These are phyloP conservation scores for Saccharomycopsis hybrid DNA, from an alignment of 1,139 yeast genomes.

Conservation along the genomic window DNA sequence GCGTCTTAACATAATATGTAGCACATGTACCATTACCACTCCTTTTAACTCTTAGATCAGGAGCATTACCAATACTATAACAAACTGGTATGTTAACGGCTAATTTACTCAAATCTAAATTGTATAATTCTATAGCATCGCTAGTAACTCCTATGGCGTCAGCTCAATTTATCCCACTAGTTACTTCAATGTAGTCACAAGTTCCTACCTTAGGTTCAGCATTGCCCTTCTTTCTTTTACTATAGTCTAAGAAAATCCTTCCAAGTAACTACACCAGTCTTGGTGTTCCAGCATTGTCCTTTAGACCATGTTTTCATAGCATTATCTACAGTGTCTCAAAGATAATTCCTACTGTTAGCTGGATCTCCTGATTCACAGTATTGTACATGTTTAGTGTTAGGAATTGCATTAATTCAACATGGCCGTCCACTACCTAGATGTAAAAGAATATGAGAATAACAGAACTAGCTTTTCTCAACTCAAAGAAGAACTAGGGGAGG, in stretches of 20 bases:
- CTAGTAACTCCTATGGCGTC: conserved; percentile 4
- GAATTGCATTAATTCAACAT: no score
- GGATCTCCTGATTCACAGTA: conserved; percentile 13
- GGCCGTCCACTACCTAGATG: neutral
- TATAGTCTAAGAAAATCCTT: neutral
- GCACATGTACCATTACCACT: conserved; percentile 9
- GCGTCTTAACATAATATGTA: conserved; percentile 7
- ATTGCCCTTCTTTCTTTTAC: conserved; percentile 4
- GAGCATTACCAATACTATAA: conserved; percentile 8
- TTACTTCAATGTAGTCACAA: conserved; percentile 4
- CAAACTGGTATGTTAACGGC: conserved; percentile 3
- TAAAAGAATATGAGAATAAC: neutral
- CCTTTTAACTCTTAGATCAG: neutral
- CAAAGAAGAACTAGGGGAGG: conserved; percentile 4
- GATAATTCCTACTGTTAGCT: conserved; percentile 9
- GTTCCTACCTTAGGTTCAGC: conserved; percentile 3
- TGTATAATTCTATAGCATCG: conserved; percentile 5
- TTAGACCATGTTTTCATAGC: conserved; percentile 10
- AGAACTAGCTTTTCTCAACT: neutral
- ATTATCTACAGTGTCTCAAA: conserved; percentile 5
- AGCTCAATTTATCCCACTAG: conserved; percentile 4
- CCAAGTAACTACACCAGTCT: conserved; percentile 5
- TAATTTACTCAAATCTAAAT: conserved; percentile 5
- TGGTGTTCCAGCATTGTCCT: conserved; percentile 10
- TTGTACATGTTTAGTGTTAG: conserved; percentile 6